phyloP scores from a whole-genome alignment of 179 eudicot genomes.

The Silene vulgaris region DNA sequence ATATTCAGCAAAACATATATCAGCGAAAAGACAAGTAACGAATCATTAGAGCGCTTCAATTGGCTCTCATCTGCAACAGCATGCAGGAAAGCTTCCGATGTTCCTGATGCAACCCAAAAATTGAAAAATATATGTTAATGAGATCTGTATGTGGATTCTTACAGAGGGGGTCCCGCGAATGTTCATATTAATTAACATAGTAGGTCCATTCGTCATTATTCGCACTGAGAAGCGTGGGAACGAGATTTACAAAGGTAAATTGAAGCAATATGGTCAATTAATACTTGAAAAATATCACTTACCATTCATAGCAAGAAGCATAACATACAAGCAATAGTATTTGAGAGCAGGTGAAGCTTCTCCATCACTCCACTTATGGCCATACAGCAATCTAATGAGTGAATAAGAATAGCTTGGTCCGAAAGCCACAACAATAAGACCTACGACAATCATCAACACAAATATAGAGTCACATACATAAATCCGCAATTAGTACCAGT shows the following conservation, averaged over 20 bases:
- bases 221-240: not conserved
- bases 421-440: slow-evolving; percentile 79
- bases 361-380: slow-evolving; percentile 96
- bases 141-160: not conserved
- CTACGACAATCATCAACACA: slow-evolving; percentile 29
- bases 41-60: slow-evolving; percentile 82
- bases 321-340: slow-evolving; percentile 76
- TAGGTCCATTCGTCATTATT: not conserved
- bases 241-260: not conserved
- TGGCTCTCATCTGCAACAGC: slow-evolving; percentile 86
- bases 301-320: slow-evolving; percentile 87
- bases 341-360: slow-evolving; percentile 91
- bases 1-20: slow-evolving; percentile 69
- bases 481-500: not conserved
- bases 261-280: not conserved
- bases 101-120: slow-evolving; percentile 55
- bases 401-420: slow-evolving; percentile 97
- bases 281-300: slow-evolving; percentile 23
- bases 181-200: not conserved
- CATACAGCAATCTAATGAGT: slow-evolving; percentile 82
- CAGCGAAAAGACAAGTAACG: slow-evolving; percentile 66
- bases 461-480: not conserved
- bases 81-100: slow-evolving; percentile 94
- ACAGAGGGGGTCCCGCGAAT: not conserved
- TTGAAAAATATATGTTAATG: slow-evolving; percentile 5